These are phyloP conservation scores for Artemisia tridentata DNA, from an alignment of 129 eudicot species.

Conservation along the genomic window DNA sequence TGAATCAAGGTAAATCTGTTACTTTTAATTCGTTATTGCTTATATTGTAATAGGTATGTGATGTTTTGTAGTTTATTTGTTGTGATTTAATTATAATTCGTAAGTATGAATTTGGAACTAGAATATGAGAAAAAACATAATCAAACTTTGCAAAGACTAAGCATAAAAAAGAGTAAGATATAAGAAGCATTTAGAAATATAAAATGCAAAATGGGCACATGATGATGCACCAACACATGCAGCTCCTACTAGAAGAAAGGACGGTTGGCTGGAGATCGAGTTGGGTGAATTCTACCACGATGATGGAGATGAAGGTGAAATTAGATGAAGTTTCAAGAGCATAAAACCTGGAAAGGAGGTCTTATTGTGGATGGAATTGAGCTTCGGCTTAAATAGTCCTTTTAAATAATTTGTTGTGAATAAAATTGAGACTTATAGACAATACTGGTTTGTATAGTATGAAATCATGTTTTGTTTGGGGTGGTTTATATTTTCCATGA, in stretches of 20 bases:
- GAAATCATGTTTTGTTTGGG: background rate
- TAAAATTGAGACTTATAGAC: background rate
- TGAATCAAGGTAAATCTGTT: too few relatives aligned
- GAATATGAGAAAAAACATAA: too few relatives aligned
- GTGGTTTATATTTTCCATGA: background rate
- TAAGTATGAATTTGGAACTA: too few relatives aligned
- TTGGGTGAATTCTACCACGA: slow-evolving; percentile 37
- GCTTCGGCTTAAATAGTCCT: slow-evolving; percentile 38
- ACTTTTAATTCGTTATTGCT: too few relatives aligned
- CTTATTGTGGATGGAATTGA: slow-evolving; percentile 56
- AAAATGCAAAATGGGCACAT: too few relatives aligned
- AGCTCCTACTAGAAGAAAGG: slow-evolving; percentile 15
- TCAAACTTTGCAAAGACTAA: too few relatives aligned
- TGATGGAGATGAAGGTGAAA: slow-evolving; percentile 33
- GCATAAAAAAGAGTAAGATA: too few relatives aligned
- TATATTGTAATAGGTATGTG: too few relatives aligned
- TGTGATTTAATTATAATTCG: too few relatives aligned
- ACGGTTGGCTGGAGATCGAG: slow-evolving; percentile 51
- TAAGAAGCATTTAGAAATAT: too few relatives aligned
- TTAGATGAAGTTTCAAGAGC: slow-evolving; percentile 35
- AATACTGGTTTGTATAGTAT: background rate
- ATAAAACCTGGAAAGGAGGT: slow-evolving; percentile 30
- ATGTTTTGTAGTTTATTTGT: too few relatives aligned
- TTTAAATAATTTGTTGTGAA: background rate
- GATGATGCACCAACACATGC: background rate